Evolutionary conservation across 2,329 filamentous ascomycete species (phyloP).

Genomic region (Penicillium hordei): DNA sequence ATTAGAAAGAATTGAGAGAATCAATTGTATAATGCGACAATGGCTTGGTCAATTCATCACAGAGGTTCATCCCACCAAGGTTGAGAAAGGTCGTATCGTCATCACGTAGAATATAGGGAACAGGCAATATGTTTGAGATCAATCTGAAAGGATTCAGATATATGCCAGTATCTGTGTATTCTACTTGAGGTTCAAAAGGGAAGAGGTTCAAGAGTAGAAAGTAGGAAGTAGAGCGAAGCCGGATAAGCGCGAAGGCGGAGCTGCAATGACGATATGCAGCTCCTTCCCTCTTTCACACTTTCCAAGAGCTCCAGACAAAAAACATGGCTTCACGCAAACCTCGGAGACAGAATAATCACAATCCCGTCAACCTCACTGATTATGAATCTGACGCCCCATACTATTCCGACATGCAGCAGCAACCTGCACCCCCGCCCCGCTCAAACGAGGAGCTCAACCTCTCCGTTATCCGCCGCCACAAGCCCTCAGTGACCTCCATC

Average conservation of each 20-base stretch:
- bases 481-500: conserved; percentile 70
- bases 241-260: conserved; percentile 9
- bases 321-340: conserved; percentile 36
- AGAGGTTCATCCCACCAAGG: conserved; percentile 13
- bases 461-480: conserved; percentile 76
- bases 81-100: conserved; percentile 5
- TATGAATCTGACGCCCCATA: conserved; percentile 67
- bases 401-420: conserved; percentile 37
- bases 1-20: not conserved
- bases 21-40: conserved; percentile 11
- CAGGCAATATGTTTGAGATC: not conserved
- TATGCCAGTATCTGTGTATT: not conserved
- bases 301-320: conserved; percentile 5
- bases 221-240: not conserved
- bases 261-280: conserved; percentile 15
- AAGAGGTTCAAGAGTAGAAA: not conserved
- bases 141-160: not conserved
- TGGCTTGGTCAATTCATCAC: conserved; percentile 8
- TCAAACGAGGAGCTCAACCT: conserved; percentile 87
- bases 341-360: conserved; percentile 32
- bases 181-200: not conserved
- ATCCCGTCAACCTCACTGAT: conserved; percentile 45
- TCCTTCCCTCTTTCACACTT: not conserved
- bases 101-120: not conserved
- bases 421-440: conserved; percentile 51